Conservation (phyloP, 1,284 basidiomycete species). For the Pseudozyma sp. region DNA sequence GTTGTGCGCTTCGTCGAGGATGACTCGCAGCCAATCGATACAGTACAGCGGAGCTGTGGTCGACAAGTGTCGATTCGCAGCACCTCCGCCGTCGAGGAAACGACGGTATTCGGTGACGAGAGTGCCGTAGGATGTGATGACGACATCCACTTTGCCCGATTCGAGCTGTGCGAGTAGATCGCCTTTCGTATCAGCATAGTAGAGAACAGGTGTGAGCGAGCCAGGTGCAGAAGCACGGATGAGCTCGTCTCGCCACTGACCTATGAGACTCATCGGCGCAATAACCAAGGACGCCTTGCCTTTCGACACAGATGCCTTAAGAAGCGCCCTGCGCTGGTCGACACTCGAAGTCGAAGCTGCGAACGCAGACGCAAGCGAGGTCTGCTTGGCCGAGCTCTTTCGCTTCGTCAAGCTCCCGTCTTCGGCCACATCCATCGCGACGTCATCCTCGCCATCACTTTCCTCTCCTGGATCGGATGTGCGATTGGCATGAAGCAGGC, state of each 20-base stretch:
- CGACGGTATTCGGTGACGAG: constrained; percentile 62
- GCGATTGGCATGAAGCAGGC: constrained; percentile 83
- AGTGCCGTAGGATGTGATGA: constrained; percentile 87
- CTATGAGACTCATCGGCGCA: constrained; percentile 88
- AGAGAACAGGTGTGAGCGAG: constrained; percentile 73
- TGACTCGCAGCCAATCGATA: constrained; percentile 64
- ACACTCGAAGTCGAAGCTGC: constrained; percentile 31
- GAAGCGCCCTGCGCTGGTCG: constrained; percentile 29
- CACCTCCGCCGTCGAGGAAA: constrained; percentile 46
- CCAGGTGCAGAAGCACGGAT: constrained; percentile 75
- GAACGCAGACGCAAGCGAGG: constrained; percentile 58
- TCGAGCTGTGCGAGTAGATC: constrained; percentile 78
- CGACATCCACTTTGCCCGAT: constrained; percentile 73
- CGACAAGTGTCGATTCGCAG: constrained; percentile 30
- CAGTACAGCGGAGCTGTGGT: constrained; percentile 54
- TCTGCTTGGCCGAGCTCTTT: constrained; percentile 44
- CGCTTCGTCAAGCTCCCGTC: constrained; percentile 23
- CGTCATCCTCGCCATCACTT: constrained; percentile 33
- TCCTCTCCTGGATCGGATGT: constrained; percentile 34
- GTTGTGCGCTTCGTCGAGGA: constrained; percentile 87
- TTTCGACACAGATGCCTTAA: constrained; percentile 39
- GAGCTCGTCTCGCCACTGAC: constrained; percentile 91
- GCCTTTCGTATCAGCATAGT: constrained; percentile 82
- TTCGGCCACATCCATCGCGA: constrained; percentile 5
- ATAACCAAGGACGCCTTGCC: constrained; percentile 82